Conservation (phyloP, 2,329 filamentous ascomycete species). For the Sporothrix dimorphospora region DNA sequence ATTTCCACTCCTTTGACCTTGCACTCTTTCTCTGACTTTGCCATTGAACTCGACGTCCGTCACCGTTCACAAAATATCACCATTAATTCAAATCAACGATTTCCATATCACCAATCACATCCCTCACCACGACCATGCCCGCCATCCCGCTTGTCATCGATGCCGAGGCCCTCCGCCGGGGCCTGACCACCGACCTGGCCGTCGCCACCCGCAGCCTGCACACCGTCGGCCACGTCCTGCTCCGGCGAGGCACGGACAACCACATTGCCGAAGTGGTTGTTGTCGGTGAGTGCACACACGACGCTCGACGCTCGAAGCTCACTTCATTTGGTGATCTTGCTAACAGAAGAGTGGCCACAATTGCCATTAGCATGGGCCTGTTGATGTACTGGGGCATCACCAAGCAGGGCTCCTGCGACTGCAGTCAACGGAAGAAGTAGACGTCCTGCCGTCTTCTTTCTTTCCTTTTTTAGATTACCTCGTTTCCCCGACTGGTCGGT, state of each 20-base stretch:
- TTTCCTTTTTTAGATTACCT: neutral
- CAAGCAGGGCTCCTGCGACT: constrained; percentile 25
- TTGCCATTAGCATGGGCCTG: constrained; percentile 19
- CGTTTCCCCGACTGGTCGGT: neutral
- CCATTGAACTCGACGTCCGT: no score
- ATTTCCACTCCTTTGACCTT: neutral
- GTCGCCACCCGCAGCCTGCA: constrained; percentile 14
- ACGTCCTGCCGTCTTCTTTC: neutral
- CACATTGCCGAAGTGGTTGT: constrained; percentile 28
- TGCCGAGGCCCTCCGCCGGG: constrained; percentile 1
- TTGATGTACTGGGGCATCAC: constrained; percentile 29
- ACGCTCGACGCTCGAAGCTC: no score
- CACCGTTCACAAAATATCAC: no score
- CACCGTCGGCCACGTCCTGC: constrained; percentile 13
- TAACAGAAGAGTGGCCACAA: neutral
- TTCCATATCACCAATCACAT: neutral
- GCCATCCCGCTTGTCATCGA: constrained; percentile 14
- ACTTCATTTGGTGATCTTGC: neutral
- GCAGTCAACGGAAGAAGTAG: constrained; percentile 23
- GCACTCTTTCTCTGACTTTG: neutral
- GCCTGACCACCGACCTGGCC: neutral
- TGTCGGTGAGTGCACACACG: constrained; percentile 25
- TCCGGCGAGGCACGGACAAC: constrained; percentile 27
- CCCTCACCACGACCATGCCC: neutral
- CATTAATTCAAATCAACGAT: neutral